phyloP scores from a whole-genome alignment of 805 yeast genomes.

The Phaffomyces thermotolerans region DNA sequence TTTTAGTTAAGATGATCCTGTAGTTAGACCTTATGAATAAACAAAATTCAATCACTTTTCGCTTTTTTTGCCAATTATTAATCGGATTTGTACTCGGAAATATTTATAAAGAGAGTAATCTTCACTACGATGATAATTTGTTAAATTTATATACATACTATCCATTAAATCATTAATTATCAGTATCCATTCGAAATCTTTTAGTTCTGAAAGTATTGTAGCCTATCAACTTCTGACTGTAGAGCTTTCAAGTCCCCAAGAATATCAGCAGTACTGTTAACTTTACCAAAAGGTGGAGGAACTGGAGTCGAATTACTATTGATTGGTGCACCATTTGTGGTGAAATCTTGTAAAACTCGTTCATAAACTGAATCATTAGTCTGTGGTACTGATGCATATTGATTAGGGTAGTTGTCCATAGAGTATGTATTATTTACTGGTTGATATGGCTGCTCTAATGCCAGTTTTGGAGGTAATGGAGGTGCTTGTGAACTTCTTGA shows the following conservation, averaged over 20 bases:
- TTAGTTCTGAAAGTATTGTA: slow-evolving; percentile 22
- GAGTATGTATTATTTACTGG: background rate
- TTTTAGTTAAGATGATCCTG: too few relatives aligned
- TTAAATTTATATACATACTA: background rate
- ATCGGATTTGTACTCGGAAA: background rate
- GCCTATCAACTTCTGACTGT: slow-evolving; percentile 62
- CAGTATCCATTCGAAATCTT: background rate
- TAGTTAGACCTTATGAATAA: background rate
- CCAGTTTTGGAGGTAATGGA: slow-evolving; percentile 19
- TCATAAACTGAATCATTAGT: slow-evolving; percentile 6
- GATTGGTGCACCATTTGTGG: slow-evolving; percentile 5
- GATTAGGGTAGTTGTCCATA: background rate
- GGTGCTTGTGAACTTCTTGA: slow-evolving; percentile 8
- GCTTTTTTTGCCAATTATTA: background rate
- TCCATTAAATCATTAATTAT: background rate
- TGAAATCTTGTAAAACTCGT: slow-evolving; percentile 11
- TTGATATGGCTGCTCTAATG: slow-evolving; percentile 1
- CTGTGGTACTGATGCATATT: background rate
- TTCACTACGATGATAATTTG: background rate
- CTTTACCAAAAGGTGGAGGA: background rate
- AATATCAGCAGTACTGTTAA: slow-evolving; percentile 35
- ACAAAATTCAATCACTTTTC: background rate
- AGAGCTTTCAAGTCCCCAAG: slow-evolving; percentile 59
- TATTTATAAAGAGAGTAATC: too few relatives aligned
- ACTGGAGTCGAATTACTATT: background rate